Base-by-base conservation (phyloP, 2,329 filamentous ascomycete genomes). In the Zymoseptoria crescenta region DNA sequence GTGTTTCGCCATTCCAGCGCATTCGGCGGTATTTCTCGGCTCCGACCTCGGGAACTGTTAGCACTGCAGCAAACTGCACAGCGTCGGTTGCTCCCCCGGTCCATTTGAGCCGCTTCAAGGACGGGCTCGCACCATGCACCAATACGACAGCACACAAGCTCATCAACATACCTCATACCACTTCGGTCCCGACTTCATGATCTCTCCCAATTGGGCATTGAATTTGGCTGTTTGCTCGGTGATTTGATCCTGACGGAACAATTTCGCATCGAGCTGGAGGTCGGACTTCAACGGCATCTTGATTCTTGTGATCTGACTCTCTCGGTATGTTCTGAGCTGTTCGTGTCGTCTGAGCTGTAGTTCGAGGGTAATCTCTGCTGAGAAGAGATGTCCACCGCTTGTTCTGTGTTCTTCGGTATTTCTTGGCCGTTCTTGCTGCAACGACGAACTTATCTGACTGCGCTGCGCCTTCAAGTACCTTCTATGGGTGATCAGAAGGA, bases 21-120 rank as follows among this genome's bases (percentile, higher is more conserved):
- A 84, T 80, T 63, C 80, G 73, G 3, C 83, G 77, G 66, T 82
- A 84, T 64, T 76, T 78, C 13, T 74, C 73, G 7, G 80, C 79
- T 8, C 82, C 82, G 45, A 83, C 75, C 76, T 81, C 56, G 59
- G 59, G 24, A 16, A 2, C 13, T 55, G 27, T 29, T n/a, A 51
- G 20, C 8, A 8, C 8, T 51, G 13, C 19, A n/a, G 1, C 16
- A 20, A 16, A 16, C 16, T 16, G 35, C 1, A 16, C 10, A 16
- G 35, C 16, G 9, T 16, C 2, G 4, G 13, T 16, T 41, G 35
- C 35, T 41, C 5, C 16, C 9, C 13, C 35, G 10, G 16, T 41
- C 4, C 10, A 16, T 41, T 1, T 4, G 16, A 16, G 8, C 3
- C 24, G 4, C 13, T 16, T 41, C 5, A 2, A 41, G 35, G 16